Evolutionary conservation across 306 rosid genomes (phyloP).

Genomic region (Castanea crenata): DNA sequence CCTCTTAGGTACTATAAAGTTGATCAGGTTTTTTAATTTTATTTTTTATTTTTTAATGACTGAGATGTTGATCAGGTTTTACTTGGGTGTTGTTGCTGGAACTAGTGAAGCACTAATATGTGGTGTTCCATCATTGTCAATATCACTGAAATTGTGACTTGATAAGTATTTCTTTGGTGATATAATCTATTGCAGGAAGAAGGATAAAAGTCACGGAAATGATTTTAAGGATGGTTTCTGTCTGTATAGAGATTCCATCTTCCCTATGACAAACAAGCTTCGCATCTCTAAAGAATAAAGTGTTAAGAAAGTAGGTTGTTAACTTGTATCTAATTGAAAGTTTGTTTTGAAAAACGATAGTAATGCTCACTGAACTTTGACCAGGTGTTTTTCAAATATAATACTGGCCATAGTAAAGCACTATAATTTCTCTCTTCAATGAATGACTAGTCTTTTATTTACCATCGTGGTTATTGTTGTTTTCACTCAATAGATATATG

Average conservation of each 20-base stretch:
- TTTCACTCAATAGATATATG: neutral
- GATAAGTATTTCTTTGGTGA: conserved; percentile 12
- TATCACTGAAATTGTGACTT: conserved; percentile 81
- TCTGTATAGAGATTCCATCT: conserved; percentile 80
- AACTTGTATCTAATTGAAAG: neutral
- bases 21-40: no score
- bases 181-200: conserved; percentile 60
- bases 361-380: neutral
- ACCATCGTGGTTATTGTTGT: neutral
- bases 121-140: conserved; percentile 80
- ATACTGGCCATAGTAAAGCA: neutral
- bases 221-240: conserved; percentile 88
- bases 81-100: conserved; percentile 90
- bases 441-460: neutral
- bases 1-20: no score
- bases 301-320: neutral
- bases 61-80: conserved; percentile 53
- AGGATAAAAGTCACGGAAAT: conserved; percentile 82
- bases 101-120: conserved; percentile 84
- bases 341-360: neutral
- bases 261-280: conserved; percentile 85
- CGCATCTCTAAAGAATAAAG: conserved; percentile 13
- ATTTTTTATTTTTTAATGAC: conserved; percentile 5
- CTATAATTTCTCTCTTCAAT: no score
- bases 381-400: neutral